These are phyloP conservation scores for Calonectria ilicicola DNA, from an alignment of 2,329 filamentous ascomycete genomes.

Conservation along the genomic window DNA sequence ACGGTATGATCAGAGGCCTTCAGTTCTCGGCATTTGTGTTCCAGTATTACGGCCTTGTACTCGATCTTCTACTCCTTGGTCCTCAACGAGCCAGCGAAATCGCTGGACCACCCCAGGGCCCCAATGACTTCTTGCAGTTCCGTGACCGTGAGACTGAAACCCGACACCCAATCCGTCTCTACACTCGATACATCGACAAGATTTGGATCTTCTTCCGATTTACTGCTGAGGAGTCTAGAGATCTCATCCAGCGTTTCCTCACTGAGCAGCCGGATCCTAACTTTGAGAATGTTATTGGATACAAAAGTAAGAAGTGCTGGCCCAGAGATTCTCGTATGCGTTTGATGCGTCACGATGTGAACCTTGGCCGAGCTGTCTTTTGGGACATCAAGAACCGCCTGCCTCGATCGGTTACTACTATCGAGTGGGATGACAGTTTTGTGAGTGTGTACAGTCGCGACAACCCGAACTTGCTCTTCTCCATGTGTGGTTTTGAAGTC, in stretches of 20 bases:
- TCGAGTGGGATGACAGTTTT: constrained; percentile 99
- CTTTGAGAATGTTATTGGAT: constrained; percentile 99
- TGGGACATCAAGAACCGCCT: constrained; percentile 99
- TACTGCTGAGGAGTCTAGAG: constrained; percentile 91
- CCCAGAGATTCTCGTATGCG: constrained; percentile 97
- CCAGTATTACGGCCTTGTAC: constrained; percentile 96
- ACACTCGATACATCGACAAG: constrained; percentile 97
- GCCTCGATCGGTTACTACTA: constrained; percentile 93
- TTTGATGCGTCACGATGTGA: constrained; percentile 98
- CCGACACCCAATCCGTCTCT: constrained; percentile 95
- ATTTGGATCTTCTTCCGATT: constrained; percentile 99
- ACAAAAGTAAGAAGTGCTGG: constrained; percentile 99
- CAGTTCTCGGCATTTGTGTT: constrained; percentile 99
- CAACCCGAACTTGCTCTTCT: constrained; percentile 96
- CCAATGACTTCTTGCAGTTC: constrained; percentile 98
- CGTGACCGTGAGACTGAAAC: constrained; percentile 92
- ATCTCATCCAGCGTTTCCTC: constrained; percentile 96
- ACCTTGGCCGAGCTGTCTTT: constrained; percentile 95
- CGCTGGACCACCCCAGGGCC: constrained; percentile 90
- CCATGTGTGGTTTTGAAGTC: constrained; percentile 98
- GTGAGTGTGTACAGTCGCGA: constrained; percentile 98
- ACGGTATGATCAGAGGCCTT: constrained; percentile 96
- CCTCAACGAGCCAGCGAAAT: constrained; percentile 98
- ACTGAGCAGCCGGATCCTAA: constrained; percentile 99
- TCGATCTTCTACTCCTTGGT: constrained; percentile 91